Percentiles rank a stretch among this genome's conserved stretches.
Evolutionary conservation across 208 protist species (phyloP).

Genomic region (Leishmania turanica): DNA sequence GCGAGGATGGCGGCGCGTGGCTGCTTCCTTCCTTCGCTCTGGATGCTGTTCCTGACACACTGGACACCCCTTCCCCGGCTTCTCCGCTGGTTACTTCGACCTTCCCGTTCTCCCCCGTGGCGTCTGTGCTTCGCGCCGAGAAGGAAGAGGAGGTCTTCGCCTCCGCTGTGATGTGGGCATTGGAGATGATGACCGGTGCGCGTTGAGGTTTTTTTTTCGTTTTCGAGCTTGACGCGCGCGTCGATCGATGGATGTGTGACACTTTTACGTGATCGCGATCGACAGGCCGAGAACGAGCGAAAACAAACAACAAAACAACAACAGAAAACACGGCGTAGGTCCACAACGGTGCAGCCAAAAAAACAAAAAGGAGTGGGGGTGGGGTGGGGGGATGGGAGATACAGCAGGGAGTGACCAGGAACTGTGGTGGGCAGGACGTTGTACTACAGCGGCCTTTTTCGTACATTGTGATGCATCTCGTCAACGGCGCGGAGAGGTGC

Average conservation of each 20-base stretch:
- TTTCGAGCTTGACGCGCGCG: not conserved
- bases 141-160: conserved; percentile 11
- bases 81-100: not conserved
- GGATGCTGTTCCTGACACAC: not conserved
- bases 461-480: not conserved
- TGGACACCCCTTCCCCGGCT: too few species aligned
- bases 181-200: not conserved
- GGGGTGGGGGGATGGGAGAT: not conserved
- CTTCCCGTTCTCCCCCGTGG: not conserved
- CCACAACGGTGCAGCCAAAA: not conserved
- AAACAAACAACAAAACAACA: too few species aligned
- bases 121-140: conserved; percentile 4
- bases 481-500: not conserved
- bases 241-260: not conserved
- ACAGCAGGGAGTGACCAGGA: not conserved
- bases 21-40: not conserved
- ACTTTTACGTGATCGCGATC: not conserved
- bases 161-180: conserved; percentile 6
- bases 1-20: not conserved
- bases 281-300: not conserved
- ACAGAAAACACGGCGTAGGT: not conserved
- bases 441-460: not conserved
- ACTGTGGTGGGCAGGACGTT: not conserved
- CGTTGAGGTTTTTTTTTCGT: not conserved
- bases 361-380: too few species aligned